Evolutionary conservation across 2,329 filamentous ascomycete species (phyloP), one percentile per base, ranked within the genome.

Genomic region (Trichoderma breve): DNA sequence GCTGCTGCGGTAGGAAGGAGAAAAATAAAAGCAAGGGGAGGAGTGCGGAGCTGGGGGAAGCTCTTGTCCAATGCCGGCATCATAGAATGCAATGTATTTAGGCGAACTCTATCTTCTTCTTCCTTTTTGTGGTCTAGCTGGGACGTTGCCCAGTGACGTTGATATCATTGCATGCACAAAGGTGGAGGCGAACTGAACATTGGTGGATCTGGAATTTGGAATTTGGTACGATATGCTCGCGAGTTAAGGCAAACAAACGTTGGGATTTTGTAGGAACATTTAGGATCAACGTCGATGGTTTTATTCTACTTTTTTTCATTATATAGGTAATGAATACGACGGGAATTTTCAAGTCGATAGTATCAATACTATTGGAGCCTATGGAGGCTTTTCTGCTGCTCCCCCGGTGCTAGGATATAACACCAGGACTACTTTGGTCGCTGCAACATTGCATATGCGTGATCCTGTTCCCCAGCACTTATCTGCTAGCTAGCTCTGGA

Each of bases 1-100:
- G 30, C 75, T 83, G 66, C 80, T 77, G 60, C 80, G 72, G 78
- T 43, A 55, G 24, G 4, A 43, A 9, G 51, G 34, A n/a, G 68
- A 34, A 30, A 36, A 21, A 36, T 12, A 15, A 34, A 26, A 6
- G 24, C 3, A 57, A 67, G 28, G 51, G 53, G 51, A 21, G 70
- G 51, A 24, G 21, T 64, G 43, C 43, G 26, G 61, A 21, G 43
- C 66, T 67, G 55, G 39, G 18, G 53, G 43, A 43, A 32, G 57
- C 36, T 61, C 36, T 43, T n/a, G 36, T 67, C 58, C 47, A 58
- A 66, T 62, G 58, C 68, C 64, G 32, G 71, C 70, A 64, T 68
- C 32, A 73, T 72, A 53, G 51, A 70, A 70, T 70, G 66, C 66
- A 70, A 61, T 62, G 66, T 70, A 70, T 70, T 51, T 53, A 61